Evolutionary conservation across 495 filamentous ascomycete species (phyloP).

Genomic region (Penicillium argentinense): DNA sequence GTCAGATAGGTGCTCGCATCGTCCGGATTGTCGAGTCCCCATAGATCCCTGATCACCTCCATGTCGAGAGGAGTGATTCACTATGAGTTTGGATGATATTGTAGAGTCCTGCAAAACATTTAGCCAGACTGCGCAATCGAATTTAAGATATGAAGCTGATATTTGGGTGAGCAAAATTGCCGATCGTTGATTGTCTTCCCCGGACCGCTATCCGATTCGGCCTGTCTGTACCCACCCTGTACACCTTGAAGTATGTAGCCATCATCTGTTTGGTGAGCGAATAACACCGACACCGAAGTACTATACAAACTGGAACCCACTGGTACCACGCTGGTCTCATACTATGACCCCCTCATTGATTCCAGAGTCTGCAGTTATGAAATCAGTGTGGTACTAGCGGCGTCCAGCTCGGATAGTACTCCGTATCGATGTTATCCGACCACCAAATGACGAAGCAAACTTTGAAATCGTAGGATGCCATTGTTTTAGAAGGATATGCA

Average conservation of each 20-base stretch:
- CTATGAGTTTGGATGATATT: neutral
- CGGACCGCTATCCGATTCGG: conserved; percentile 9
- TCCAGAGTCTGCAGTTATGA: neutral
- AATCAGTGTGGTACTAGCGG: neutral
- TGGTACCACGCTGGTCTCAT: neutral
- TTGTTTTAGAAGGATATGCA: neutral
- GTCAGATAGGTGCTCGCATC: conserved; percentile 3
- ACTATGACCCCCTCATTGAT: neutral
- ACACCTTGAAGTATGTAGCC: too few species aligned
- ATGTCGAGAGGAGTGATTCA: conserved; percentile 2
- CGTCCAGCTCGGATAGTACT: neutral
- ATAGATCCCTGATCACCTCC: conserved; percentile 5
- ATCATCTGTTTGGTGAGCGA: neutral
- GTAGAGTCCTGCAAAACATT: too few species aligned
- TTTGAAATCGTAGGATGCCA: too few species aligned
- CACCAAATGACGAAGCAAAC: too few species aligned
- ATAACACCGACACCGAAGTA: conserved; percentile 1
- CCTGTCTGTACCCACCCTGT: too few species aligned
- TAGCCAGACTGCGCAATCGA: too few species aligned
- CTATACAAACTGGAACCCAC: neutral
- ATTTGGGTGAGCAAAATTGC: too few species aligned
- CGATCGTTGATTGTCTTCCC: neutral
- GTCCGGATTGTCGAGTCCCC: conserved; percentile 10
- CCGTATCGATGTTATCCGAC: neutral
- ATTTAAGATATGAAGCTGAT: too few species aligned